Evolutionary conservation across 1,284 basidiomycete species (phyloP).

Genomic region (Chondrostereum purpureum): DNA sequence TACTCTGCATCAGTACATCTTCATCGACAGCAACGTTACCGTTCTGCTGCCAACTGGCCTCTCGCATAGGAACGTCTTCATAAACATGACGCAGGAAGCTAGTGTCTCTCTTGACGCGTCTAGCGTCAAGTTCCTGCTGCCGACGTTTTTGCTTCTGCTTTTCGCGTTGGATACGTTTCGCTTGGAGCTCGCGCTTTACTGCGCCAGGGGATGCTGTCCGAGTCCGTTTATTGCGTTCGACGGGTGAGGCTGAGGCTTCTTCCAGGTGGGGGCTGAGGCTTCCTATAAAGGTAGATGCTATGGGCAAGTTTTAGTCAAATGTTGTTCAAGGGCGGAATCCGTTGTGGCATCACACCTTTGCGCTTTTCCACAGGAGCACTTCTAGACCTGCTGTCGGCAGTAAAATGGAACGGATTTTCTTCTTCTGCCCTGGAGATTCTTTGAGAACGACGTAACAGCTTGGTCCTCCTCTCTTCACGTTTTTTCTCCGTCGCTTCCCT

Average conservation of each 20-base stretch:
- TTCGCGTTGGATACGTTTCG: conserved; percentile 30
- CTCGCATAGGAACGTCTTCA: conserved; percentile 22
- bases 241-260: conserved; percentile 22
- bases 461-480: conserved; percentile 30
- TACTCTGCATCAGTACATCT: conserved; percentile 5
- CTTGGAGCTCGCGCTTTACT: conserved; percentile 30
- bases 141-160: conserved; percentile 32
- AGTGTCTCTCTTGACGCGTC: conserved; percentile 30
- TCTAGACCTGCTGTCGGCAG: conserved; percentile 9
- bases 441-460: conserved; percentile 22
- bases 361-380: conserved; percentile 32
- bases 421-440: conserved; percentile 19
- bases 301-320: conserved; percentile 12
- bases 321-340: not conserved
- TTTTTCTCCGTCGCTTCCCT: conserved; percentile 24
- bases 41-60: conserved; percentile 9
- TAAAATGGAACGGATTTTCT: conserved; percentile 16
- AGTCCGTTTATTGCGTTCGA: conserved; percentile 37
- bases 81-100: conserved; percentile 36
- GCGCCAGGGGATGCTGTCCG: conserved; percentile 39
- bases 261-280: conserved; percentile 21
- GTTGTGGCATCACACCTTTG: conserved; percentile 36
- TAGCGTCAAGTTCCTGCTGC: conserved; percentile 28
- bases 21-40: no score
- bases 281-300: conserved; percentile 27